Base-by-base conservation (phyloP, 2,329 filamentous ascomycete species). In the Teratosphaeriaceae sp. region DNA sequence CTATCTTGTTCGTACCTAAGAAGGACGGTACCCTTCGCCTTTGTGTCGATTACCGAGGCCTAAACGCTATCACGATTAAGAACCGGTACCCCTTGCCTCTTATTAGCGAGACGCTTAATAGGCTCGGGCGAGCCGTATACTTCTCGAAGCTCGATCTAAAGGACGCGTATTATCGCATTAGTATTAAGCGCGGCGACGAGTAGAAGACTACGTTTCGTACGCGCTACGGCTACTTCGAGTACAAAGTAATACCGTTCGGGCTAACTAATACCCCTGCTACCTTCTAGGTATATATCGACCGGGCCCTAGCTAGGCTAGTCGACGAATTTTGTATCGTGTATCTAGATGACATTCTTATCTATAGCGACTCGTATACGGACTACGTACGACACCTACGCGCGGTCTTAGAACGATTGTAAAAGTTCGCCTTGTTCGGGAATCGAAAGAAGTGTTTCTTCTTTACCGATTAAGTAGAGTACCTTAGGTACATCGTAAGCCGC, bases 401-500 rank as follows among this genome's bases (percentile, higher is more conserved):
- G 31, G 50, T 65, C 12, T 35, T 58, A 12, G 19, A 55, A 9
- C 46, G 52, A 8, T 49, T 62, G 11, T 15, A 40, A 7, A 21
- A 53, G 38, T 42, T 29, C 5, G 52, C 40, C 2, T 42, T 63
- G 11, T 31, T 43, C 2, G 31, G 38, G 3, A 45, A 41, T 15
- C 26, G 31, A 3, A 16, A 54, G 2, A 65, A 65, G 50, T 63
- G 45, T 46, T 37, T 58, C 36, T 65, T 64, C 46, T 47, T 59
- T 45, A 49, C 46, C 24, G 44, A 56, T 16, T 20, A 53, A 42
- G 45, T 59, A 18, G 44, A 59, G 16, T 66, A 59, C 44, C 44
- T 66, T 31, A 47, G 55, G 19, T 63, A 56, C 48, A 57, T 57
- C 35, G 57, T 65, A 24, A 41, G 29, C n/a, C 40, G 36, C 13